These are phyloP conservation scores for Sporothrix brunneoviolacea DNA, from an alignment of 2,329 filamentous ascomycete genomes.

Conservation along the genomic window DNA sequence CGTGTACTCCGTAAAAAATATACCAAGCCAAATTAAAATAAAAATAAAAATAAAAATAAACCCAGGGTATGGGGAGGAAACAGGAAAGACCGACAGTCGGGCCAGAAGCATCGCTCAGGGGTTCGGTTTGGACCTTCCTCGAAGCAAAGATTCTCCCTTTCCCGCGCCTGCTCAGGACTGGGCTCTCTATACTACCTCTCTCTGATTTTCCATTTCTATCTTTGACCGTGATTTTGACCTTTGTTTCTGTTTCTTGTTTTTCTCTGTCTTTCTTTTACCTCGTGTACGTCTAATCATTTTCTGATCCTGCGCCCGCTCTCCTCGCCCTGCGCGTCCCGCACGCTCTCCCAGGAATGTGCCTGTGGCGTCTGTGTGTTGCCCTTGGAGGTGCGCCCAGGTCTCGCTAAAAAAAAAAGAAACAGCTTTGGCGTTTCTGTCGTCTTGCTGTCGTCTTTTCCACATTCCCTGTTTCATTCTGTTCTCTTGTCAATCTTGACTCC, in stretches of 20 bases:
- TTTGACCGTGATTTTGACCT: neutral
- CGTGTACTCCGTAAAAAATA: neutral
- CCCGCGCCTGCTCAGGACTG: too few relatives aligned
- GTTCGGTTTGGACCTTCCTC: neutral
- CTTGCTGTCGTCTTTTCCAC: neutral
- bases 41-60: neutral
- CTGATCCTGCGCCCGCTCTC: neutral
- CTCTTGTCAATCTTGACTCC: neutral
- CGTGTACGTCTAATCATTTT: neutral
- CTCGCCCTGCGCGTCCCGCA: neutral
- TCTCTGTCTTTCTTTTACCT: neutral
- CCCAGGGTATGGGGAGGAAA: neutral
- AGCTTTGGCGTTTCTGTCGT: neutral
- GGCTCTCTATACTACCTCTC: neutral
- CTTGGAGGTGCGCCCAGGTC: slow-evolving; percentile 3
- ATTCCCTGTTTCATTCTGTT: neutral
- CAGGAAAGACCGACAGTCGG: neutral
- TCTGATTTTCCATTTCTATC: neutral
- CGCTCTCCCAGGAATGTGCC: slow-evolving; percentile 5
- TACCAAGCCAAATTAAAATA: neutral
- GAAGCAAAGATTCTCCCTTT: neutral
- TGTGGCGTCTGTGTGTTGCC: slow-evolving; percentile 11
- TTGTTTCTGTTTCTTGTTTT: neutral
- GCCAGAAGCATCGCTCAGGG: slow-evolving; percentile 7
- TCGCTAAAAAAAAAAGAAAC: neutral